Evolutionary conservation across 768 basidiomycete genomes (phyloP), one percentile per base, ranked within the genome.

Genomic region (Tylopilus sp.): DNA sequence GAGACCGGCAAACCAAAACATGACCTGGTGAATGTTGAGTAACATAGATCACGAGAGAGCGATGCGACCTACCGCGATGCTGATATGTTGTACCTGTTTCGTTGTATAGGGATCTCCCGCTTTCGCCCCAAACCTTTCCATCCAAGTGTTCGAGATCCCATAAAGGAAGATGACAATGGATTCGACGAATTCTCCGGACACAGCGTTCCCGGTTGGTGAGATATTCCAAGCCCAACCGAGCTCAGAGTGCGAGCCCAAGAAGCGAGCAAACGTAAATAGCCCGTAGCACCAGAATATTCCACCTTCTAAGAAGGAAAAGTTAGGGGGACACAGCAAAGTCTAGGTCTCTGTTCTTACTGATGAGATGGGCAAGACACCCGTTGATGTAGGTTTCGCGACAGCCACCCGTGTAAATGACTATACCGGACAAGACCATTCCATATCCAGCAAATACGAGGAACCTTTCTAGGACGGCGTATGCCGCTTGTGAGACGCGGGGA

Each of bases 171-270:
- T 94, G 47, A 92, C 78, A 11, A 76, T 63, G 0, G 86, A 90
- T 70, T 93, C 91, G 52, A 85, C 76, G 49, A 90, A 86, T 67
- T 92, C 90, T 6, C 85, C 89, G 8, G 85, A 82, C 9, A 79
- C 76, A 41, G 72, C 72, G 22, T 72, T 71, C 21, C 74, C 73
- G 4, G 71, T 68, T 0, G 84, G 86, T 0, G 83, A 74, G 25
- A 78, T 74, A 66, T 98, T 98, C 95, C 95, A 98, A 16, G 96
- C 91, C 95, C 95, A 98, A 5, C 96, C 96, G 28, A 83, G 71
- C 45, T 90, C 84, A 22, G 91, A 80, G 68, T 86, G 93, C 6
- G 90, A 83, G 25, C 95, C 95, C 44, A 96, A 82, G 74, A 90
- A 98, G n/a, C 96, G 87, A n/a, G 84, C 89, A 67, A 97, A 98